Percentiles rank a stretch among this genome's conserved stretches.
Conservation (phyloP, 2,329 filamentous ascomycete species). For the Apiospora kogelbergensis region DNA sequence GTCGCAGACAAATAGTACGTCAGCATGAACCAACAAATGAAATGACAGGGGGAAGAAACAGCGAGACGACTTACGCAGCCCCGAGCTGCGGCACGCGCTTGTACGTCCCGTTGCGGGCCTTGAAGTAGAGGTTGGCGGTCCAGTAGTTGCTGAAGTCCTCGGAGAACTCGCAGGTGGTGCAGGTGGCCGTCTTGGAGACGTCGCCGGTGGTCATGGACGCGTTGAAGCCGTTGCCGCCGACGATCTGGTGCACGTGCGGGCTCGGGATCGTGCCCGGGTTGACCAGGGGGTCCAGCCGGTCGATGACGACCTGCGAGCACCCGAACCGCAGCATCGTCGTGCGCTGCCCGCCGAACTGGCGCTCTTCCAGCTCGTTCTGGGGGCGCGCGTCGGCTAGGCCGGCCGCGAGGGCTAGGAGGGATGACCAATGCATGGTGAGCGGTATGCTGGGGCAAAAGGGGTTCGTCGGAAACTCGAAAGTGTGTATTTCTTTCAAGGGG, state of each 20-base stretch:
- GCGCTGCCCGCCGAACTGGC: not conserved
- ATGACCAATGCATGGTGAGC: not conserved
- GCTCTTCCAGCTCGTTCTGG: not conserved
- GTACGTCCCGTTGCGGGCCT: conserved; percentile 25
- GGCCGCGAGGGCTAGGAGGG: not conserved
- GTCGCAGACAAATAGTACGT: not conserved
- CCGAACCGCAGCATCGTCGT: conserved; percentile 32
- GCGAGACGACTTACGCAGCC: not conserved
- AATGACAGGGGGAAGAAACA: not conserved
- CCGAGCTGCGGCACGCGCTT: conserved; percentile 23
- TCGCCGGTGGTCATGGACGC: conserved; percentile 20
- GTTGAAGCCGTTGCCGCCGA: conserved; percentile 33
- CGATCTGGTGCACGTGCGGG: conserved; percentile 32
- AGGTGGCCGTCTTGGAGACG: conserved; percentile 25
- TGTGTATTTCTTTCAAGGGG: too few species aligned
- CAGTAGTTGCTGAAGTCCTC: conserved; percentile 35
- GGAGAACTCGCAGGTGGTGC: conserved; percentile 34
- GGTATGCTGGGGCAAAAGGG: too few species aligned
- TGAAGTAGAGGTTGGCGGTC: conserved; percentile 33
- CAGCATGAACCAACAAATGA: not conserved
- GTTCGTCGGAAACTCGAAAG: not conserved
- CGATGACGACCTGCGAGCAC: conserved; percentile 35
- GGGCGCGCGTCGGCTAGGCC: not conserved
- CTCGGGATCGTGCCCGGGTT: conserved; percentile 30
- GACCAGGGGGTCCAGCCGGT: conserved; percentile 31